Evolutionary conservation across 345 rosid species (phyloP).

Genomic region (Melastoma malabathricum): DNA sequence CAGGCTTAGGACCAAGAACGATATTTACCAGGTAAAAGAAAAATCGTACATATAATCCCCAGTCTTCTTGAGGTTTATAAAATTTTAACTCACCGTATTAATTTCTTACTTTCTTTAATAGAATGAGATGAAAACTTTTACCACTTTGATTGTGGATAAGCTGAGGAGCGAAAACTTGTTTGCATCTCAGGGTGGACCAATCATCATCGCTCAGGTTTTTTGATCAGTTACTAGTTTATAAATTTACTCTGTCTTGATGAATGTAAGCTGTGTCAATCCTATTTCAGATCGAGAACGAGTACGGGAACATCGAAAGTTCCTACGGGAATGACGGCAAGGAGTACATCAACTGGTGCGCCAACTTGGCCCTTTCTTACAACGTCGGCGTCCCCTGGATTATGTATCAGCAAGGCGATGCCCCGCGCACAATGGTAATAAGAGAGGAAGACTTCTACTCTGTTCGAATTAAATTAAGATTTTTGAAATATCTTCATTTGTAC

Average conservation of each 20-base stretch:
- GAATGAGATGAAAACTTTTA: constrained; percentile 26
- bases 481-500: no score
- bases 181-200: constrained; percentile 35
- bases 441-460: no score
- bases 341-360: constrained; percentile 57
- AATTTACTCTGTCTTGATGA: no score
- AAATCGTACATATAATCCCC: no score
- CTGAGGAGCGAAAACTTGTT: constrained; percentile 25
- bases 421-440: constrained; percentile 43
- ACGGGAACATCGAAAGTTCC: constrained; percentile 26
- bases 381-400: constrained; percentile 73
- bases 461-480: no score
- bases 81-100: no score
- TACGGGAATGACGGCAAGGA: constrained; percentile 41
- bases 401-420: constrained; percentile 67
- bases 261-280: neutral
- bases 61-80: no score
- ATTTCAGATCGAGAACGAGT: constrained; percentile 56
- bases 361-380: constrained; percentile 40
- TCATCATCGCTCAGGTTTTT: constrained; percentile 30
- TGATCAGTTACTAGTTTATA: no score
- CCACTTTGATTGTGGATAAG: constrained; percentile 24
- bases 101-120: constrained; percentile 6
- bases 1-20: constrained; percentile 78
- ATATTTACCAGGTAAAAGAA: constrained; percentile 54